Percentiles rank a stretch among this genome's conserved stretches.
Conservation (phyloP, 2,329 filamentous ascomycete genomes). For the Hymenoscyphus scutula region DNA sequence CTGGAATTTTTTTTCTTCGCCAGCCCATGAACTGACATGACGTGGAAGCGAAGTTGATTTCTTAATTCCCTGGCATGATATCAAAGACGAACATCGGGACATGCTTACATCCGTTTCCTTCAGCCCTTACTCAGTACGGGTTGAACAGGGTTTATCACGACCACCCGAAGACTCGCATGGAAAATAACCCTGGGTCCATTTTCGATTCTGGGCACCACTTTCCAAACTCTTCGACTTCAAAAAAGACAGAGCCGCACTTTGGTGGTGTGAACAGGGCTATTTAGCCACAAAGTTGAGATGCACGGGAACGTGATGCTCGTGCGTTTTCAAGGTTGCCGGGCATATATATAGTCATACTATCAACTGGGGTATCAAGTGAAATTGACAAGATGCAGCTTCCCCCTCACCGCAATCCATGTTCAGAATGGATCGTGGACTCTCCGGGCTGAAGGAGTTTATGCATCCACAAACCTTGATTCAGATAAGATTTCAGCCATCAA, state of each 20-base stretch:
- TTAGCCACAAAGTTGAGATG: neutral
- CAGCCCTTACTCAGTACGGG: neutral
- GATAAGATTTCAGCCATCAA: conserved; percentile 27
- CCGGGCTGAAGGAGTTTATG: conserved; percentile 12
- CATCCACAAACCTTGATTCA: conserved; percentile 20
- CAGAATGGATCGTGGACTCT: conserved; percentile 9
- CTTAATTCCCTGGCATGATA: neutral
- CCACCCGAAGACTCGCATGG: conserved; percentile 2
- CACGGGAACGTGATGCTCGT: conserved; percentile 6
- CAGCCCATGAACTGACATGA: neutral
- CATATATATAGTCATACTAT: conserved; percentile 7
- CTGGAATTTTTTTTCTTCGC: neutral
- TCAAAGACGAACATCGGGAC: neutral
- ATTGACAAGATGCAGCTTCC: neutral
- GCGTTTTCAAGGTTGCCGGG: neutral
- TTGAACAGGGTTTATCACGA: neutral
- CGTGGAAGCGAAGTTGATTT: neutral
- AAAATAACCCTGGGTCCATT: neutral
- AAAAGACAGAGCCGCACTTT: neutral
- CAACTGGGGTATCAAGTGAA: conserved; percentile 1
- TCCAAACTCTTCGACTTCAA: neutral
- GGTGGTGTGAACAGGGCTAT: neutral
- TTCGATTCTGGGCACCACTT: neutral
- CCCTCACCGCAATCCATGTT: conserved; percentile 15
- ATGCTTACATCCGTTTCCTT: conserved; percentile 4